Evolutionary conservation across 140 eudicot genomes (phyloP), one percentile per base, ranked within the genome.

Genomic region (Erigeron philadelphicus): DNA sequence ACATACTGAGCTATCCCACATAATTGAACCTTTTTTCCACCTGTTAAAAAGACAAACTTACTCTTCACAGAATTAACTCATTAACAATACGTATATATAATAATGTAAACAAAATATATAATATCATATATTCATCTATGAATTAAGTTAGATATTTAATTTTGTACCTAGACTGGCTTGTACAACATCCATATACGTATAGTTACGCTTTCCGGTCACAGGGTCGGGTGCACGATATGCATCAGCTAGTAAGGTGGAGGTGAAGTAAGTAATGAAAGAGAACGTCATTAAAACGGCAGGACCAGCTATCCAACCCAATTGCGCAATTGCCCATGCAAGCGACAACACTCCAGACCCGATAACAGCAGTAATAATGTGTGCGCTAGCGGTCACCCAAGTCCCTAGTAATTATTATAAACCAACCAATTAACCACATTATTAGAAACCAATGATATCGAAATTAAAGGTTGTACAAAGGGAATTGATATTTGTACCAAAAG

Each of bases 1-100:
- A 67, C 86, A 58, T 85, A 90, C 68, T 90, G 97, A 54, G 95
- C 95, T 17, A 90, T 43, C 46, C 97, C 97, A 82, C 97, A 90
- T 12, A 90, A 77, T 72, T 80, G 82, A 43, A 87, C 95, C 80
- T 87, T 87, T 10, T 10, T 50, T 3, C 97, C 97, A 41, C 97
- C 95, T 90, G 35, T 40, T 47, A 44, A 13, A 68, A 17, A 40
- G 60, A 42, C 17, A 6, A 54, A 16, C 0, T 67, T 49, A 25
- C 61, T 48, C 7, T 68, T 13, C 5, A 3, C 3, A 31, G 4
- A 31, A 31, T 31, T 4, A 31, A 31, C 38, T 31, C 38, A 31
- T 31, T 31, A 31, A 31, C 38, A 2, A 31, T 31, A 31, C 38
- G 38, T 31, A n/a, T 53, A 44, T 6, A 44, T n/a, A n/a, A n/a